A percentile compares a stretch with the other conserved stretches of the same genome.
Conservation (phyloP, 305 asterid genomes). For the Fraxinus sp. region DNA sequence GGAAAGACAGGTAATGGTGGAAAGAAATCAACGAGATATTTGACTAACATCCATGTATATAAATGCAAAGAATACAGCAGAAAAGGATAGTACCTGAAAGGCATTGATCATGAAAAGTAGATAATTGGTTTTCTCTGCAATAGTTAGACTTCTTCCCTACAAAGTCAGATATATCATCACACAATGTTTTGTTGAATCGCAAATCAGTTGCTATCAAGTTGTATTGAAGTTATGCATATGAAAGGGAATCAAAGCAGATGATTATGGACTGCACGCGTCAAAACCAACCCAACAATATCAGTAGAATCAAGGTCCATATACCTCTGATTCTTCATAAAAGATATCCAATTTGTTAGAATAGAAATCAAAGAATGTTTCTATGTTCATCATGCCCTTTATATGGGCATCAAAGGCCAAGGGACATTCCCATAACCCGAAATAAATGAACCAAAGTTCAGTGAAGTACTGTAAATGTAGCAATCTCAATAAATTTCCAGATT, state of each 20-base stretch:
- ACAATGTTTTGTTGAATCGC: conserved; percentile 10
- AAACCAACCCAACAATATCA: conserved; percentile 14
- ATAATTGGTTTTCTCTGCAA: conserved; percentile 93
- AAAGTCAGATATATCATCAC: conserved; percentile 18
- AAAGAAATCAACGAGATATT: conserved; percentile 8
- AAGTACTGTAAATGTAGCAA: not conserved
- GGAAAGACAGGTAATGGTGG: conserved; percentile 13
- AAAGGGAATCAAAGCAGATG: not conserved
- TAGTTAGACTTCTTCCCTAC: conserved; percentile 77
- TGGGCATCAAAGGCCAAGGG: not conserved
- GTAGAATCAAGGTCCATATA: conserved; percentile 12
- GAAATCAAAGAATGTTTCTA: not conserved
- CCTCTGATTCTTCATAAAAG: not conserved
- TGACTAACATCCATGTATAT: not conserved
- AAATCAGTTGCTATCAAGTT: not conserved
- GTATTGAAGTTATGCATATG: conserved; percentile 9
- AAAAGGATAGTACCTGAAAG: conserved; percentile 66
- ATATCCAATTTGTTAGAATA: not conserved
- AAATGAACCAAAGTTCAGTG: not conserved
- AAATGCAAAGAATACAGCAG: conserved; percentile 16
- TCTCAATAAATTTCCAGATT: not conserved
- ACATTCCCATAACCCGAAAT: not conserved
- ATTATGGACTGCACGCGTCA: not conserved
- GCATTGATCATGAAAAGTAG: conserved; percentile 96
- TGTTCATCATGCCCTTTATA: not conserved